A percentile compares a stretch with the other conserved stretches of the same genome.
Conservation (phyloP, 164 flowering plant species). For the Berberis vulgaris region DNA sequence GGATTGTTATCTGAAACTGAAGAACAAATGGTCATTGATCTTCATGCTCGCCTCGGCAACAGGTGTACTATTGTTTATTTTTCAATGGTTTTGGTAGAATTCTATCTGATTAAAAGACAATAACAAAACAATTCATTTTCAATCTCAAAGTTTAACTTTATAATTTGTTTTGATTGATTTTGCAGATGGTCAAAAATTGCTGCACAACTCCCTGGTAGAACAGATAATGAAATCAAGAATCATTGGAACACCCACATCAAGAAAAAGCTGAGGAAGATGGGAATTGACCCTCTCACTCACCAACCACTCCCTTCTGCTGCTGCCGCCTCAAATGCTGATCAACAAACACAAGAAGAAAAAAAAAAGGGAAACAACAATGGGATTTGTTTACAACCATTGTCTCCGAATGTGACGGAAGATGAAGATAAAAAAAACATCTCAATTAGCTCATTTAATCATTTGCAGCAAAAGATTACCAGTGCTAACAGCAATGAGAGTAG, state of each 20-base stretch:
- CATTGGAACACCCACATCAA: no score
- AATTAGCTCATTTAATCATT: neutral
- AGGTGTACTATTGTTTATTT: no score
- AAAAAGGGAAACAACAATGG: constrained; percentile 2
- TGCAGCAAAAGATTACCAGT: neutral
- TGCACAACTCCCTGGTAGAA: no score
- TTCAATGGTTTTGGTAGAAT: neutral
- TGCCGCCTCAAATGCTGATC: no score
- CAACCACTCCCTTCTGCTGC: constrained; percentile 24
- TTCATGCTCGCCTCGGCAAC: no score
- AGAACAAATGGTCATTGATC: no score
- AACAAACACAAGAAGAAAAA: no score
- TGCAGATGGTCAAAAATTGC: constrained; percentile 64
- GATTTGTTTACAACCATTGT: constrained; percentile 13
- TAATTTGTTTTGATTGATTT: no score
- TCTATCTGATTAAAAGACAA: neutral
- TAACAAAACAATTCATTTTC: neutral
- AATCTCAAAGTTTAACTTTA: no score
- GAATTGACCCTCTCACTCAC: constrained; percentile 68
- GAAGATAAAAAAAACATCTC: constrained; percentile 5
- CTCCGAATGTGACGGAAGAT: neutral
- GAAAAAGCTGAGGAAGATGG: constrained; percentile 14
- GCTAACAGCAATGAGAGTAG: constrained; percentile 10
- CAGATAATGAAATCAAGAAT: no score
- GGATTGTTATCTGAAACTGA: no score